Conservation (phyloP, 2,329 filamentous ascomycete genomes). For the Monosporascus ibericus region DNA sequence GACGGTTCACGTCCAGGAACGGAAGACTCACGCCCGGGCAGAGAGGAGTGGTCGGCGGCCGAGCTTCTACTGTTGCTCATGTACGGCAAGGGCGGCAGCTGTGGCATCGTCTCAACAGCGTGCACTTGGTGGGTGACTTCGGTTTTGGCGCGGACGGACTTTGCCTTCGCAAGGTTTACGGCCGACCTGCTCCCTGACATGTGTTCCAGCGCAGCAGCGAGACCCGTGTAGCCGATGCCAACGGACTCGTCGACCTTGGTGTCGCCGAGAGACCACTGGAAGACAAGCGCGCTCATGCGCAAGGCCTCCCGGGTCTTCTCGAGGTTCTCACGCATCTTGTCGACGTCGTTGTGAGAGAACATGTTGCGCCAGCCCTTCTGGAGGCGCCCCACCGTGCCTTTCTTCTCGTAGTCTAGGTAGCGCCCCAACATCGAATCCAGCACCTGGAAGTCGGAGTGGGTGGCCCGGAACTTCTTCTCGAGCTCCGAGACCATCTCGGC, state of each 20-base stretch:
- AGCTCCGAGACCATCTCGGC: slow-evolving; percentile 57
- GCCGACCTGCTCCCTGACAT: slow-evolving; percentile 28
- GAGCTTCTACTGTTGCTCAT: slow-evolving; percentile 8
- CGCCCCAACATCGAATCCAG: slow-evolving; percentile 58
- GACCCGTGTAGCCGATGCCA: slow-evolving; percentile 61
- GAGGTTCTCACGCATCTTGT: slow-evolving; percentile 52
- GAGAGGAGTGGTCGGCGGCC: slow-evolving; percentile 14
- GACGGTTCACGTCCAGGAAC: too few species aligned
- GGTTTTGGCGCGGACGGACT: slow-evolving; percentile 19
- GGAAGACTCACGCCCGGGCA: background rate
- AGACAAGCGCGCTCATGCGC: slow-evolving; percentile 57
- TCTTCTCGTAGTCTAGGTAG: slow-evolving; percentile 56
- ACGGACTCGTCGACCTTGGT: slow-evolving; percentile 53
- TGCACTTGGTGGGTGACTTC: slow-evolving; percentile 9
- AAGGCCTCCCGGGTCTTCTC: slow-evolving; percentile 54
- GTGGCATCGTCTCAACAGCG: slow-evolving; percentile 3
- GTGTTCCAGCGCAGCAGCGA: slow-evolving; percentile 57
- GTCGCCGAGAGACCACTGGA: slow-evolving; percentile 59
- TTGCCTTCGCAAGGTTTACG: slow-evolving; percentile 20
- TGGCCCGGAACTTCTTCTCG: slow-evolving; percentile 55
- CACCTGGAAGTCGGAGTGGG: slow-evolving; percentile 55
- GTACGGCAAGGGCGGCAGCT: slow-evolving; percentile 2
- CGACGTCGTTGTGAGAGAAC: slow-evolving; percentile 56
- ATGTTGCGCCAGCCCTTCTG: slow-evolving; percentile 58
- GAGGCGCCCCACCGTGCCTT: slow-evolving; percentile 53